Evolutionary conservation across 805 yeast species (phyloP), one percentile per base, ranked within the genome.

Genomic region (Yarrowia yakushimensis): DNA sequence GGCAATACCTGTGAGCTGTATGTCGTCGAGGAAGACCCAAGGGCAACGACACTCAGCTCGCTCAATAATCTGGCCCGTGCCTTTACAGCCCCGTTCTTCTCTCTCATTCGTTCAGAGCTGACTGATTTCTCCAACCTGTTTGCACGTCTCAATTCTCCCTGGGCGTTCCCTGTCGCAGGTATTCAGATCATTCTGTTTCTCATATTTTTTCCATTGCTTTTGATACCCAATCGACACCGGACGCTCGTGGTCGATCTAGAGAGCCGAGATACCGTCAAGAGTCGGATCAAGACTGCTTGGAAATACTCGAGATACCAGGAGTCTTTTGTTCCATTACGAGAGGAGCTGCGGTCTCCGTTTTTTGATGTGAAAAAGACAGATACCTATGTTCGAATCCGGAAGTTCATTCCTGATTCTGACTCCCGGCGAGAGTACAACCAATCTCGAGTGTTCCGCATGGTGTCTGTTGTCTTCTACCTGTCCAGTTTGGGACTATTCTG

Each of bases 111-210:
- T 31, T 64, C 67, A 0, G 67, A 65, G 45, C 48, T 48, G 20
- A 64, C 67, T 2, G 63, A 65, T 22, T 42, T 65, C 8, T 48
- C 60, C 31, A 61, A 64, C 11, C 57, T 65, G 11, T 62, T 66
- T 30, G 63, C 66, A 7, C 52, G 65, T 12, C 63, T 65, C 18
- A 64, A 66, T 34, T 64, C 66, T 1, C 67, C 67, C 8, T 65
- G 67, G 67, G 66, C 67, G 0, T 60, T 65, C 17, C 67, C 67
- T 1, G 66, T 65, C 6, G 66, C 67, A 22, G 30, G 65, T 36
- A 63, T 65, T 11, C 66, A 65, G 33, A 60, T 65, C 18, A 34
- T 62, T n/a, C 52, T 65, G 11, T 65, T 65, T 37, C 30, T 59
- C 30, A 28, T 64, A 13, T 63, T 65, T 13, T 54, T 63, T 31